Conservation (phyloP, 2,329 filamentous ascomycete genomes). For the Fusarium luffae region DNA sequence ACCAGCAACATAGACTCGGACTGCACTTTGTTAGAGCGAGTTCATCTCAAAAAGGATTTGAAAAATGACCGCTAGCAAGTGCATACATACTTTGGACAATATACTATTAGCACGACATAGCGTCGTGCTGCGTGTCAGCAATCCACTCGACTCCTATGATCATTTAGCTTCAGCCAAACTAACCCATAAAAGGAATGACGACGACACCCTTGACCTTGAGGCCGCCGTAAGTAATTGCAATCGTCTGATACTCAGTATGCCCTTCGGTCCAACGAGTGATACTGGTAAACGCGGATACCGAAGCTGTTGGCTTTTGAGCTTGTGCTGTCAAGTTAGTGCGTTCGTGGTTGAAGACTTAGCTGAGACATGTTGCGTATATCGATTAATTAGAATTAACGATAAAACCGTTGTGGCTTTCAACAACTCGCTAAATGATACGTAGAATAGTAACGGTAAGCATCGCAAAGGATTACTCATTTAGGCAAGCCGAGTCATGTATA, state of each 20-base stretch:
- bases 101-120: background rate
- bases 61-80: background rate
- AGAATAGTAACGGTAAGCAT: conserved; percentile 1
- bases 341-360: background rate
- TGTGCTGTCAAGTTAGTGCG: conserved; percentile 8
- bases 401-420: conserved; percentile 37
- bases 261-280: conserved; percentile 1
- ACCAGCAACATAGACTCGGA: background rate
- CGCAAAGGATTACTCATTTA: conserved; percentile 37
- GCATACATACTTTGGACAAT: background rate
- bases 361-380: conserved; percentile 6
- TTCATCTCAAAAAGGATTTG: background rate
- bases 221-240: conserved; percentile 15
- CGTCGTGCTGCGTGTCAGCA: conserved; percentile 41
- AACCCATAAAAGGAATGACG: conserved; percentile 40
- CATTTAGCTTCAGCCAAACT: conserved; percentile 26
- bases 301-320: conserved; percentile 1
- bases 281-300: conserved; percentile 2
- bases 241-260: conserved; percentile 30
- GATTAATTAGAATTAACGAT: conserved; percentile 15
- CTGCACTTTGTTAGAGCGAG: background rate
- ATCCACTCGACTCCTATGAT: conserved; percentile 26
- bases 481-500: conserved; percentile 39
- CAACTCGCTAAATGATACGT: background rate
- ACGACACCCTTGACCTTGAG: conserved; percentile 12